Evolutionary conservation across 352 stramenopile genomes (phyloP).

Genomic region (Thraustochytrium sp.): DNA sequence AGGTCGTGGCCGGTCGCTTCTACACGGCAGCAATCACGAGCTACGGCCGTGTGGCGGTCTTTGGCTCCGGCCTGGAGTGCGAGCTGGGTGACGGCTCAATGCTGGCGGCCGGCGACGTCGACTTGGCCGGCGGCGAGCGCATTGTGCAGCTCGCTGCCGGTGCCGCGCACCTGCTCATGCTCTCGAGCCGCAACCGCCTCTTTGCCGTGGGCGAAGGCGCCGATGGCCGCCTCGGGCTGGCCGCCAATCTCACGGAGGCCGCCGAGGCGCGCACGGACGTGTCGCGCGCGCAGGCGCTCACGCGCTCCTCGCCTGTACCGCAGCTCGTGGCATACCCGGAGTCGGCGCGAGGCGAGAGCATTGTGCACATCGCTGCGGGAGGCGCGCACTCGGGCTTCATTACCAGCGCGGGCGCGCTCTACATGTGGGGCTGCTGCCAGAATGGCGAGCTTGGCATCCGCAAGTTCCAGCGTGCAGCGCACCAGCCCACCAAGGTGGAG

Average conservation of each 20-base stretch:
- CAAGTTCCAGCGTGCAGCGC: neutral
- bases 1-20: constrained; percentile 9
- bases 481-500: neutral
- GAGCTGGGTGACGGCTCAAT: neutral
- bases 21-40: constrained; percentile 7
- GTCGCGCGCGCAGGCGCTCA: neutral
- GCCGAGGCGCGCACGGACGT: neutral
- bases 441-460: constrained; percentile 42
- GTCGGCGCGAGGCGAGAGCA: neutral
- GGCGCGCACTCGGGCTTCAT: constrained; percentile 35
- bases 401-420: neutral
- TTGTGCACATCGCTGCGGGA: constrained; percentile 39
- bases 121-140: neutral
- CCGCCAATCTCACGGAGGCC: neutral
- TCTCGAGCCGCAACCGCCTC: constrained; percentile 23
- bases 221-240: constrained; percentile 33
- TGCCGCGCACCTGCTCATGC: constrained; percentile 27
- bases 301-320: neutral
- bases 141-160: constrained; percentile 30
- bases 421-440: constrained; percentile 30
- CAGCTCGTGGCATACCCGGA: constrained; percentile 10
- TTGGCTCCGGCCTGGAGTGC: neutral
- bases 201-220: constrained; percentile 5
- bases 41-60: neutral
- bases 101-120: constrained; percentile 10